Evolutionary conservation across 306 rosid species (phyloP).

Genomic region (Morella rubra): DNA sequence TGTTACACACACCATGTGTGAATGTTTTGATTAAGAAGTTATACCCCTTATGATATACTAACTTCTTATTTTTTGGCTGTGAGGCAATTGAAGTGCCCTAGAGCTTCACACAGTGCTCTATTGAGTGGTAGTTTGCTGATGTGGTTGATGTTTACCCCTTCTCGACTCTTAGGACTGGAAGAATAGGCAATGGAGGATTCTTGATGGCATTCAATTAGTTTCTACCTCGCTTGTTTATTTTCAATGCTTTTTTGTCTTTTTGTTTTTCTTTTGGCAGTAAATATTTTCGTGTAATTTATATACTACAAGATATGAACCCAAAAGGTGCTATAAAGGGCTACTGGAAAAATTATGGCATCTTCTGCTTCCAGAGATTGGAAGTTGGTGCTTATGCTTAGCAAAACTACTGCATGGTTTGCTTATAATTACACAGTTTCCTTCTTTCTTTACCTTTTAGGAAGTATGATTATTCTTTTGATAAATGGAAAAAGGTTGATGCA

Average conservation of each 20-base stretch:
- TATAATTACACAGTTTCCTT: background rate
- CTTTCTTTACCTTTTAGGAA: background rate
- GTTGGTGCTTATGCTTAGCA: background rate
- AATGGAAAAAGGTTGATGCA: background rate
- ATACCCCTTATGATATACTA: background rate
- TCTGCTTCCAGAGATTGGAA: background rate
- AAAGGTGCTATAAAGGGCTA: background rate
- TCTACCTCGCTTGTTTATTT: background rate
- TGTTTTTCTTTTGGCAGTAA: background rate
- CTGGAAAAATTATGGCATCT: background rate
- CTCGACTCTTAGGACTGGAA: background rate
- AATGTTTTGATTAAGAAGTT: background rate
- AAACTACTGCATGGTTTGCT: background rate
- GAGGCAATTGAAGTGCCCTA: background rate
- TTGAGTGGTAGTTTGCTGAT: background rate
- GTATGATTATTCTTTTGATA: background rate
- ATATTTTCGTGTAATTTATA: background rate
- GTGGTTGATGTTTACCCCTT: background rate
- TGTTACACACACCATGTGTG: background rate
- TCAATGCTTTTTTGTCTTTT: background rate
- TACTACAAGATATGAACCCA: background rate
- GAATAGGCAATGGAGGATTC: background rate
- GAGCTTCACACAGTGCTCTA: background rate
- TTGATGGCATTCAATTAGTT: background rate
- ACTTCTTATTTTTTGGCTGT: background rate